Base-by-base conservation (phyloP, 371 early-diverging fungal genomes). In the Aphelidium insulamus region DNA sequence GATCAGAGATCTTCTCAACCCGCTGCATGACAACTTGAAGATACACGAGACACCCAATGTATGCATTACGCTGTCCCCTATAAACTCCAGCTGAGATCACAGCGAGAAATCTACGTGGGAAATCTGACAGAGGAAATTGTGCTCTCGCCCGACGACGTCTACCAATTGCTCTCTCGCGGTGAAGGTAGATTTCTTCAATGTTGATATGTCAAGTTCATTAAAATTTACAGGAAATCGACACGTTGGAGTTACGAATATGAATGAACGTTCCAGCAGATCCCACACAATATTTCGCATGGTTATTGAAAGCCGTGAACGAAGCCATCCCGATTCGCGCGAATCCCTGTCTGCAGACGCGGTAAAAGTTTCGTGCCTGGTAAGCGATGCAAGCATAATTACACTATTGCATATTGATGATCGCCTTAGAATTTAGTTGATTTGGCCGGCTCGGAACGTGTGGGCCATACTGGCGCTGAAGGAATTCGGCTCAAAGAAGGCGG, bases 231-330 rank as follows among this genome's bases (percentile, higher is more conserved):
- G 54, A 20, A 77, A 84, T 39, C 69, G 91, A 12, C 78, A 74
- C 38, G 57, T 76, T 28, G 69, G 77, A 4, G 58, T 67, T 5
- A 91, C 81, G 11, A 74, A 83, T 45, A 87, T 77, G 56, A 86
- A 91, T 50, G 62, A 65, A 33, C 66, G 70, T 21, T 74, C 76
- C 37, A 78, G 79, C 32, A 69, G 91, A 39, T 73, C 78, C 5
- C 95, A 94, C 49, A 80, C 90, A 1, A 72, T 94, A 14, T 74
- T 92, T 37, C 76, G 83, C 31, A 72, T 94, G 51, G 72, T 83
- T 28, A 49, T 63, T 20, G 58, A 65, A 30, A 55, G 52, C 30
- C 42, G 56, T n/a, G 63, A 59, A 9, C 25, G 27, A 5, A 22
- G 14, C 7, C 30, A 37, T 12, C 39, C 15, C 12, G 42, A 22